Conservation (phyloP, 768 basidiomycete genomes). For the Macrolepiota albuminosa region DNA sequence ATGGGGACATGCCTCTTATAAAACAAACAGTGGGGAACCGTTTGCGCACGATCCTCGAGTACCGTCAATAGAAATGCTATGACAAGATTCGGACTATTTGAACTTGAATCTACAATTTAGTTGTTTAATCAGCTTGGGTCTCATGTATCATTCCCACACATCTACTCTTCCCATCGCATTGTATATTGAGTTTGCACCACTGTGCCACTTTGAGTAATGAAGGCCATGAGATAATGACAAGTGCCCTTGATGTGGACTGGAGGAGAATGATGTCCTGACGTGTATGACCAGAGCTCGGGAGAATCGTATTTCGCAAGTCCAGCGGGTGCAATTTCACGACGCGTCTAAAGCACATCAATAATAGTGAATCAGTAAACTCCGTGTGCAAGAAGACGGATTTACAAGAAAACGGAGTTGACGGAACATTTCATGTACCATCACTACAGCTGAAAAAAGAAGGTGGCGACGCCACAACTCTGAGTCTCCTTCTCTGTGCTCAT, state of each 20-base stretch:
- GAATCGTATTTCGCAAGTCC: background rate
- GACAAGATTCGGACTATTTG: background rate
- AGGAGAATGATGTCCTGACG: background rate
- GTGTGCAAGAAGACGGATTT: background rate
- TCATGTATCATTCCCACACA: too few relatives aligned
- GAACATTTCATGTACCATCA: background rate
- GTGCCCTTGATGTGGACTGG: background rate
- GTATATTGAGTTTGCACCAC: background rate
- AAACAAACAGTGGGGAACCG: background rate
- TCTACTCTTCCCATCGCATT: background rate
- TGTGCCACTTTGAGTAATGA: background rate
- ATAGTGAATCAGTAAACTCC: background rate
- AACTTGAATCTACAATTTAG: too few relatives aligned
- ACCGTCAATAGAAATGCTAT: background rate
- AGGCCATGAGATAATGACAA: background rate
- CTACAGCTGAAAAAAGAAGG: background rate
- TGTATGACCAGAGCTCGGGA: background rate
- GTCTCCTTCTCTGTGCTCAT: background rate
- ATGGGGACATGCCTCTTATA: background rate
- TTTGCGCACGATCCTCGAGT: background rate
- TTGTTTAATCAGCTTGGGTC: too few relatives aligned
- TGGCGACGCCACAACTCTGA: background rate
- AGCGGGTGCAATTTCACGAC: background rate
- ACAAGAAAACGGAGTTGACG: background rate
- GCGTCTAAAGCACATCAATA: background rate